Conservation (phyloP, 2,329 filamentous ascomycete genomes). For the Cytospora schulzeri region DNA sequence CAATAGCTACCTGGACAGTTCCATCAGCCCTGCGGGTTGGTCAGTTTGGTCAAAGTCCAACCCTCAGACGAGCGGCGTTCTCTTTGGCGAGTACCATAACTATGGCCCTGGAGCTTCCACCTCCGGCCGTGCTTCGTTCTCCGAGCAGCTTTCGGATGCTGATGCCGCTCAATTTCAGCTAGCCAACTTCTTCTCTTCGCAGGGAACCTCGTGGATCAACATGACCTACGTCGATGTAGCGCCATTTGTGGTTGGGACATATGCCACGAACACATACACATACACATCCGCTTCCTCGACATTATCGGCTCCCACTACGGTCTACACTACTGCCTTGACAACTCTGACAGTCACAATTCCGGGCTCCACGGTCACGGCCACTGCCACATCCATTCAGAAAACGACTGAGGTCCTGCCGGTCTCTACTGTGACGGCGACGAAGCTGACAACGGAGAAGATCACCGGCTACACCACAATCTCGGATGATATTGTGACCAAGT, state of each 20-base stretch:
- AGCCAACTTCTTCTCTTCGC: constrained; percentile 41
- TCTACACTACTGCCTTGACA: constrained; percentile 31
- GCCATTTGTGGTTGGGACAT: constrained; percentile 39
- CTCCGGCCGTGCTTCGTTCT: constrained; percentile 42
- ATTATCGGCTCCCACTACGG: constrained; percentile 31
- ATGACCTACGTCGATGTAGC: constrained; percentile 41
- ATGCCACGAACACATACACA: constrained; percentile 22
- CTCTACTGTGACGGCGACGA: background rate
- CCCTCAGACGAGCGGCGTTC: constrained; percentile 46
- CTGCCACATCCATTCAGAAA: constrained; percentile 26
- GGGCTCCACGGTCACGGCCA: background rate
- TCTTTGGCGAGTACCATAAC: constrained; percentile 52
- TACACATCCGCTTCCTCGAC: background rate
- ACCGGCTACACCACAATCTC: constrained; percentile 27
- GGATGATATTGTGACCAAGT: constrained; percentile 34
- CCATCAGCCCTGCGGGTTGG: constrained; percentile 53
- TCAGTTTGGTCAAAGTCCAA: constrained; percentile 45
- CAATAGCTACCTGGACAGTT: constrained; percentile 43
- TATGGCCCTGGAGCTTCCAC: constrained; percentile 48
- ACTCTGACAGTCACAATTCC: constrained; percentile 7
- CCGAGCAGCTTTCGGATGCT: constrained; percentile 38
- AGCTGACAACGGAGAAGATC: constrained; percentile 15
- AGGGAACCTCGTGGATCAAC: constrained; percentile 43
- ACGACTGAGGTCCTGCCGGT: background rate
- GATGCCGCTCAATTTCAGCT: constrained; percentile 43